Conservation (phyloP, 1,284 basidiomycete species). For the Anthracocystis setariae region DNA sequence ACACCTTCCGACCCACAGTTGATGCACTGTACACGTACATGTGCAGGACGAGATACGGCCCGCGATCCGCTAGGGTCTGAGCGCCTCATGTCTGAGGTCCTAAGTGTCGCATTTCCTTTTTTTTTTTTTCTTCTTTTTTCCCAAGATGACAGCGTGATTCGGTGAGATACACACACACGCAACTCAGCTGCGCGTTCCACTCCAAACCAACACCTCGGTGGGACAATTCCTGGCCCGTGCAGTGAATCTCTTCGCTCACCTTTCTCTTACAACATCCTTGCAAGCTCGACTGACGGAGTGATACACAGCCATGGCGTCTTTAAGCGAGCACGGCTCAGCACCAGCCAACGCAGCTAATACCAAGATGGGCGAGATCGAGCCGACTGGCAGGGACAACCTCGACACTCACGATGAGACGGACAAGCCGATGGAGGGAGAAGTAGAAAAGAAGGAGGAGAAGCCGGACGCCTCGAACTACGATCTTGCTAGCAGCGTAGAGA, state of each 20-base stretch:
- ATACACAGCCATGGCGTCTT: conserved; percentile 12
- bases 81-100: too few species aligned
- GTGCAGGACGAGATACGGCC: too few species aligned
- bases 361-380: background rate
- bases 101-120: too few species aligned
- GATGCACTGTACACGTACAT: too few species aligned
- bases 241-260: background rate
- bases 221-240: background rate
- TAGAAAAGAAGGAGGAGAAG: background rate
- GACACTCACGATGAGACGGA: background rate
- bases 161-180: conserved; percentile 8
- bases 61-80: too few species aligned
- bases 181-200: conserved; percentile 12
- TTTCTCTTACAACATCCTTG: background rate
- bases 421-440: background rate
- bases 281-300: background rate
- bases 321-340: conserved; percentile 2
- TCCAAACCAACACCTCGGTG: conserved; percentile 20
- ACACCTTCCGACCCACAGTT: too few species aligned
- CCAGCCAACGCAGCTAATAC: background rate
- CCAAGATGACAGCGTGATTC: too few species aligned
- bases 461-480: background rate
- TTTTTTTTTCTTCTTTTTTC: too few species aligned
- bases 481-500: background rate
- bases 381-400: background rate